A percentile compares a stretch with the other conserved stretches of the same genome.
phyloP scores from a whole-genome alignment of 148 eudicot species.

The Rhododendron vialii region DNA sequence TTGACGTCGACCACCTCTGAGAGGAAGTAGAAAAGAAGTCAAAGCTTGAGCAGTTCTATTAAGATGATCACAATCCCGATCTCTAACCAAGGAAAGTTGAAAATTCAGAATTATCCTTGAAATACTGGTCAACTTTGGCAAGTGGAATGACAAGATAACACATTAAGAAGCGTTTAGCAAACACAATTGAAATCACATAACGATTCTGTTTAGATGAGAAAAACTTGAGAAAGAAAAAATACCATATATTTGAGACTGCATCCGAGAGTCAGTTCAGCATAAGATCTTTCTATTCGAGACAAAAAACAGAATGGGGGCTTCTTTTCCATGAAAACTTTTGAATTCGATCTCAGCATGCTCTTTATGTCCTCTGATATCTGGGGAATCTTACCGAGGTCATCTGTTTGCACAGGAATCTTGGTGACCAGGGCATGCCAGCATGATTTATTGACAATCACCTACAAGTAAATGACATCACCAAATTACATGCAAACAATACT shows the following conservation, averaged over 20 bases:
- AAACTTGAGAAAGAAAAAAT: constrained; percentile 17
- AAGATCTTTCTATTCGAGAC: constrained; percentile 69
- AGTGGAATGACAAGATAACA: neutral
- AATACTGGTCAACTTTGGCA: neutral
- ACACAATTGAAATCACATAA: neutral
- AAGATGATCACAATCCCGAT: too few species aligned
- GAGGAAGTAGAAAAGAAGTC: neutral
- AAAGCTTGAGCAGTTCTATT: neutral
- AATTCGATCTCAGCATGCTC: constrained; percentile 57
- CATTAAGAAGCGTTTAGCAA: neutral
- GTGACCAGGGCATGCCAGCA: neutral
- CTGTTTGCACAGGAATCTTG: neutral
- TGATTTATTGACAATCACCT: neutral
- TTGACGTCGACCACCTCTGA: neutral
- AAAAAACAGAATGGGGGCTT: constrained; percentile 85
- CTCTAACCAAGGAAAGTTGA: too few species aligned
- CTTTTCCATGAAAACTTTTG: constrained; percentile 68
- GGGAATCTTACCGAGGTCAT: constrained; percentile 36
- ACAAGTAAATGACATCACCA: neutral
- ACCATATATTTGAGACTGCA: constrained; percentile 86
- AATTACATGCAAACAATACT: neutral
- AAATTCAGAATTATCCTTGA: too few species aligned
- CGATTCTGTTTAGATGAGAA: neutral
- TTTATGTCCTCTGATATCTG: constrained; percentile 68
- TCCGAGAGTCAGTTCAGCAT: constrained; percentile 83